phyloP scores from a whole-genome alignment of 257 asterid genomes.

The Ajuga chamaepitys region DNA sequence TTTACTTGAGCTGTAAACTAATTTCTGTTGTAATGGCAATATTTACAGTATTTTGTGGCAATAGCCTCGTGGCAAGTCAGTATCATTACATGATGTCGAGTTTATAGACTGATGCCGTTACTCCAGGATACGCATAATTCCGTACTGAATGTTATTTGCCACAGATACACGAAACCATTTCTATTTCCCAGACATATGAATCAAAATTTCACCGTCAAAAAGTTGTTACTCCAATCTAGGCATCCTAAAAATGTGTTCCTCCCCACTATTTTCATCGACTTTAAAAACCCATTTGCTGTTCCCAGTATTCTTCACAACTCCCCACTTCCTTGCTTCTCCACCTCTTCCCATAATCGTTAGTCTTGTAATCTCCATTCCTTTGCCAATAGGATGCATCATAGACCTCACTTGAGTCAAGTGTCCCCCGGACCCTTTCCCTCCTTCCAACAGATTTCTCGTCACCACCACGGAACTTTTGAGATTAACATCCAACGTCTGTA shows the following conservation, averaged over 20 bases:
- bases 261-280: constrained; percentile 61
- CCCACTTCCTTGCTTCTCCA: constrained; percentile 17
- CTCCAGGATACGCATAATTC: no score
- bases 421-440: constrained; percentile 36
- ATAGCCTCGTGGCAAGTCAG: no score
- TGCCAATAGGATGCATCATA: constrained; percentile 47
- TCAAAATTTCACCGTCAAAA: background rate
- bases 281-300: constrained; percentile 48
- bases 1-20: no score
- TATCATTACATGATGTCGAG: no score
- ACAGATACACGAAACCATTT: no score
- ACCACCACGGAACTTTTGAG: constrained; percentile 52
- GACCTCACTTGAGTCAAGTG: constrained; percentile 37
- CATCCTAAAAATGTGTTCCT: constrained; percentile 57
- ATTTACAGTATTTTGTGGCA: no score
- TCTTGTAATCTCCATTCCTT: constrained; percentile 58
- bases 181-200: background rate
- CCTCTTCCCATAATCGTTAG: constrained; percentile 18
- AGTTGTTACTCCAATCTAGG: constrained; percentile 20
- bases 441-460: constrained; percentile 49
- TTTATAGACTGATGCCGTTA: no score
- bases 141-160: no score
- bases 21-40: no score
- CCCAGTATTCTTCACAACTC: constrained; percentile 25
- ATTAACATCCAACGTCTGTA: constrained; percentile 41